Conservation (phyloP, 164 flowering plant species). For the Tinospora cordifolia region DNA sequence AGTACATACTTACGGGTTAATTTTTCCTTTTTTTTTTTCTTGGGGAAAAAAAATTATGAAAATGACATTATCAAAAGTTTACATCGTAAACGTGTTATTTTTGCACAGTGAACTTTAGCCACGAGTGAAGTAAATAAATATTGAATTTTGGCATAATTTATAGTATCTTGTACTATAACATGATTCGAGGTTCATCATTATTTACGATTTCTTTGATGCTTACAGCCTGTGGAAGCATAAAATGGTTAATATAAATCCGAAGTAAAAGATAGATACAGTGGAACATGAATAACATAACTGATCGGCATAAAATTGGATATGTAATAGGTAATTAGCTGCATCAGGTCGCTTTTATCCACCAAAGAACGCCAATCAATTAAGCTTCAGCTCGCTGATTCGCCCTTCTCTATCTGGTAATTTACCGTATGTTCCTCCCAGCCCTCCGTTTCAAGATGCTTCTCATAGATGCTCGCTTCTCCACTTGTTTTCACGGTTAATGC, state of each 20-base stretch:
- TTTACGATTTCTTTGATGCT: no score
- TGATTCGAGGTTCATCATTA: no score
- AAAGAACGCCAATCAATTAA: not conserved
- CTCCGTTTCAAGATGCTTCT: slow-evolving; percentile 49
- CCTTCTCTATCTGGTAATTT: slow-evolving; percentile 25
- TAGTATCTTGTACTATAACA: no score
- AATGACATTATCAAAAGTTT: no score
- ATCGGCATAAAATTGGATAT: not conserved
- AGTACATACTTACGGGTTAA: no score
- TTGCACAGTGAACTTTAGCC: no score
- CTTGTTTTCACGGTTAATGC: slow-evolving; percentile 33
- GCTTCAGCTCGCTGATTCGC: not conserved
- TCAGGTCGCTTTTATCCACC: not conserved
- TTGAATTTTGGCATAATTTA: no score
- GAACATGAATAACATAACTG: not conserved
- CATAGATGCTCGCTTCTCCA: slow-evolving; percentile 55
- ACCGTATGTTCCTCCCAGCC: slow-evolving; percentile 46
- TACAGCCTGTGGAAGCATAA: no score
- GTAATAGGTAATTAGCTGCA: not conserved
- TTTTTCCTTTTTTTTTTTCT: no score
- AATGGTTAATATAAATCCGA: not conserved
- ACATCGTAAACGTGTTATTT: no score
- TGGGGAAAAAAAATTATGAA: no score
- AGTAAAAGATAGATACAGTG: not conserved
- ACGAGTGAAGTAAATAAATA: no score